Percentiles rank a stretch among this genome's conserved stretches.
These are phyloP conservation scores for Beauveria varroae DNA, from an alignment of 2,329 filamentous ascomycete genomes.

Conservation along the genomic window DNA sequence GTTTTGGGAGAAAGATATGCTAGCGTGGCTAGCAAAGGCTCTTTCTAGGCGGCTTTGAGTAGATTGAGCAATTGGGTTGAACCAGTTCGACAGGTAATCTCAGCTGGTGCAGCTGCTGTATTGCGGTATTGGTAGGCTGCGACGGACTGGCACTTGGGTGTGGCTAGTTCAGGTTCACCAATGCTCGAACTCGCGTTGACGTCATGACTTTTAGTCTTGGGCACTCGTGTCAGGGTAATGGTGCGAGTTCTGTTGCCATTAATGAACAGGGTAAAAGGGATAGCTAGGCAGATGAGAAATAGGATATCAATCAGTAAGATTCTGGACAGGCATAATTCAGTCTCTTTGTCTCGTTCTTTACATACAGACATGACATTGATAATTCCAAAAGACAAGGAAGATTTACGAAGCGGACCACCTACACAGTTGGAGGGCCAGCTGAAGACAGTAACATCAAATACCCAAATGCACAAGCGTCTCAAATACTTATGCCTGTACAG, in stretches of 20 bases:
- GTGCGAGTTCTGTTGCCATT: neutral
- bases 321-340: too few species aligned
- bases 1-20: neutral
- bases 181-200: conserved; percentile 7
- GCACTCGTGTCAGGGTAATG: neutral
- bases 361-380: neutral
- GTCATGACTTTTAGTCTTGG: conserved; percentile 6
- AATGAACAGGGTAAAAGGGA: neutral
- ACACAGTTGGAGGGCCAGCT: neutral
- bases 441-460: too few species aligned
- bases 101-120: neutral
- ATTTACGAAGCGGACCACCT: neutral
- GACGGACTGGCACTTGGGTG: neutral
- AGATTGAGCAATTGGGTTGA: neutral
- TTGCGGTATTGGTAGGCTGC: neutral
- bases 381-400: neutral
- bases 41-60: neutral
- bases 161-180: conserved; percentile 2
- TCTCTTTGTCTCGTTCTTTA: too few species aligned
- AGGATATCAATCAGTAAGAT: neutral
- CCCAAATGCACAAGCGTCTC: too few species aligned
- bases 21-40: neutral
- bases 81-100: neutral
- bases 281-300: neutral
- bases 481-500: too few species aligned